Base-by-base conservation (phyloP, 2,329 filamentous ascomycete genomes). In the Venturia carpophila region DNA sequence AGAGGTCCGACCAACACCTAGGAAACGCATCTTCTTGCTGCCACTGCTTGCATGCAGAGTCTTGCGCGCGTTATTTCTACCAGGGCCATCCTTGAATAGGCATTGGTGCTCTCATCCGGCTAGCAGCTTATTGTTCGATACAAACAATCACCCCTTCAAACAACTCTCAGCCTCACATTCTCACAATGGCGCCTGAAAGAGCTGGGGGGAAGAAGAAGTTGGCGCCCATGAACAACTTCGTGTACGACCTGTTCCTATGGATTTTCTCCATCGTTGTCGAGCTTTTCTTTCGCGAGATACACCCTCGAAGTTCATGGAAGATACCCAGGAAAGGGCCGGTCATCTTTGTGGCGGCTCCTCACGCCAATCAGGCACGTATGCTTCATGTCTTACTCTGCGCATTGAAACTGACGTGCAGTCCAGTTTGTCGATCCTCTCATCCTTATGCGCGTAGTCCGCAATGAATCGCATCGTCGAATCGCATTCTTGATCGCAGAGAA, bases 221-320 rank as follows among this genome's bases (percentile, higher is more conserved):
- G 47, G 63, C 63, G 13, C 64, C 64, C 13, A 66, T 66, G 64
- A 66, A 66, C 47, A 64, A 64, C 70, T 89, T 84, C 81, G 87
- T 88, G 69, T 92, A 92, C 75, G 89, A 92, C 78, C 81, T 87
- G 66, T 89, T 92, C 72, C 81, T 92, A 41, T 91, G 89, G 83
- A 82, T 82, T 61, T 88, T 92, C 74, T 89, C 88, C 52, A 84
- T 97, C 68, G 82, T 97, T 63, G 87, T 95, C 69, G 94, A 99
- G 77, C 86, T 97, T 70, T 99, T 99, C 84, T 99, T 99, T 81
- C 88, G 94, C 70, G 94, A 99, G 78, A 91, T 99, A 19, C 92
- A 97, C 74, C 94, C 94, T 15, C 85, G 94, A 69, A 92, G 92
- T 70, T 91, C 92, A 68, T 99, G 94, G 92, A 93, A 92, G 76